Evolutionary conservation across 2,329 filamentous ascomycete genomes (phyloP).

Genomic region (Fusarium chlamydosporum): DNA sequence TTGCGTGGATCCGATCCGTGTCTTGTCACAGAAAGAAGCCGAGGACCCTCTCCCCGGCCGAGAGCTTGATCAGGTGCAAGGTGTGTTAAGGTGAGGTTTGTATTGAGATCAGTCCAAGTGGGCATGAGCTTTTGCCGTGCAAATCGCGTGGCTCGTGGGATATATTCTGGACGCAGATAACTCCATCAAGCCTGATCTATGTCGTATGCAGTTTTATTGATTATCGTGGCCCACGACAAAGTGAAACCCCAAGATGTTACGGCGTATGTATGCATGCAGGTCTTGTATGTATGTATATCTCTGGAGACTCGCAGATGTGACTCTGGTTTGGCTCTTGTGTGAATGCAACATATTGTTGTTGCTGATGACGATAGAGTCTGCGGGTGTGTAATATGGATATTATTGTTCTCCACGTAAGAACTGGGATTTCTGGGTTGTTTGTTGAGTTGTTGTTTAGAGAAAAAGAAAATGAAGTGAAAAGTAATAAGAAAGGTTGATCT

Average conservation of each 20-base stretch:
- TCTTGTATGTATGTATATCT: constrained; percentile 7
- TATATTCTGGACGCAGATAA: constrained; percentile 13
- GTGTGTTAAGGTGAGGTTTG: constrained; percentile 22
- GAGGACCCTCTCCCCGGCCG: constrained; percentile 40
- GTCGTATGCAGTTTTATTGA: constrained; percentile 4
- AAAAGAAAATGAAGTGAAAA: too few relatives aligned
- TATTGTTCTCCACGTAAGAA: constrained; percentile 16
- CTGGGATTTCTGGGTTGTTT: constrained; percentile 6
- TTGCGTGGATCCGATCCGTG: constrained; percentile 26
- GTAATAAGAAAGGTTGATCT: background rate
- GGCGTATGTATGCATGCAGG: constrained; percentile 7
- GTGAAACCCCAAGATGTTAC: constrained; percentile 18
- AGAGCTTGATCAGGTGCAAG: constrained; percentile 38
- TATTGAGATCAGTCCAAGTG: constrained; percentile 14
- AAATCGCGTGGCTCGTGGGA: constrained; percentile 24
- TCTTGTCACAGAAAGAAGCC: constrained; percentile 37
- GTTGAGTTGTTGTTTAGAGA: background rate
- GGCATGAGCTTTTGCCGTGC: constrained; percentile 33
- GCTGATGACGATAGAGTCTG: constrained; percentile 17
- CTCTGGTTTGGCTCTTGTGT: background rate
- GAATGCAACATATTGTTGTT: constrained; percentile 15
- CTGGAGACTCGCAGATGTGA: constrained; percentile 5
- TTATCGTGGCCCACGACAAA: constrained; percentile 9
- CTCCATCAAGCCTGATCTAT: constrained; percentile 17
- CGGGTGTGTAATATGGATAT: background rate